Evolutionary conservation across 2,329 filamentous ascomycete species (phyloP).

Genomic region (Diplodia corticola): DNA sequence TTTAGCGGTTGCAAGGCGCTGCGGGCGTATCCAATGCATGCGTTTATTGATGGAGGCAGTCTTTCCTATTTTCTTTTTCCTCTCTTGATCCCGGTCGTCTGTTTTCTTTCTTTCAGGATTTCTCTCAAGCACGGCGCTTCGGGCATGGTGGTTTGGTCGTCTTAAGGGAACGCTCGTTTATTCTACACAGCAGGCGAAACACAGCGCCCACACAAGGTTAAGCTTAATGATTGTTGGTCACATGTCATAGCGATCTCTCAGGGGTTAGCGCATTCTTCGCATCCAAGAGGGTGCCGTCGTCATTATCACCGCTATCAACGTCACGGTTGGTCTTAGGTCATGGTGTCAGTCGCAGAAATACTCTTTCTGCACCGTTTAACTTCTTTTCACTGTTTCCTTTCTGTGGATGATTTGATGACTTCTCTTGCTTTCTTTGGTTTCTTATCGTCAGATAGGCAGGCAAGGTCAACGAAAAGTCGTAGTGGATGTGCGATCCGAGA

Average conservation of each 20-base stretch:
- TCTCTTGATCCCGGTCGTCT: not conserved
- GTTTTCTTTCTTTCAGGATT: not conserved
- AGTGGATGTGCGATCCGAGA: not conserved
- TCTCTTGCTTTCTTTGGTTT: not conserved
- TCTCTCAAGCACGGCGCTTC: constrained; percentile 6
- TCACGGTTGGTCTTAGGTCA: constrained; percentile 4
- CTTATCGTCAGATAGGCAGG: not conserved
- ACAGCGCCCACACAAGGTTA: not conserved
- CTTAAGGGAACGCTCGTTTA: not conserved
- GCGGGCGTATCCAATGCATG: constrained; percentile 2
- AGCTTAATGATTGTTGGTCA: not conserved
- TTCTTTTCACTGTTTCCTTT: not conserved
- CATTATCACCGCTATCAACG: not conserved
- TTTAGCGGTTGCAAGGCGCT: not conserved
- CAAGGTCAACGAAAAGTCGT: not conserved
- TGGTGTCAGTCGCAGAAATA: not conserved
- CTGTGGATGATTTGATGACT: constrained; percentile 13
- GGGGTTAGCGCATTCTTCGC: constrained; percentile 4
- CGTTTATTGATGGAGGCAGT: not conserved
- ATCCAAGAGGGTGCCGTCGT: not conserved
- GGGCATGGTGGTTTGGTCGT: not conserved
- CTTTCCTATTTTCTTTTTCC: not conserved
- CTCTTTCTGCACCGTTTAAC: not conserved
- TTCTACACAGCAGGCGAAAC: not conserved
- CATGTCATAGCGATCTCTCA: constrained; percentile 12